Conservation (phyloP, 1,284 basidiomycete species). For the Rhodotorula sp. region DNA sequence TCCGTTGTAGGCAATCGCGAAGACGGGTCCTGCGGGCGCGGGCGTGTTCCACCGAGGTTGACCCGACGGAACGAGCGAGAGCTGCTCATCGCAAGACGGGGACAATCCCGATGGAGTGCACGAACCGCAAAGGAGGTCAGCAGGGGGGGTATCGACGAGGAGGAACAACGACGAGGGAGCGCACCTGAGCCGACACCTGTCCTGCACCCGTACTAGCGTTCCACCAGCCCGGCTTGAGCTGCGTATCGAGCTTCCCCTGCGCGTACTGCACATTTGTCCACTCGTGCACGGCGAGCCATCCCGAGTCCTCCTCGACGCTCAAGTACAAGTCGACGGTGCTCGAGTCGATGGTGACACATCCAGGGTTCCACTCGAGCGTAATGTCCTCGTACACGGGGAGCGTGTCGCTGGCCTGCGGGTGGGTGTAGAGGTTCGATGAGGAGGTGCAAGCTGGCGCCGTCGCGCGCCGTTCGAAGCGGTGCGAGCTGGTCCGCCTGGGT, state of each 20-base stretch:
- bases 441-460: slow-evolving; percentile 11
- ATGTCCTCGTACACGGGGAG: slow-evolving; percentile 31
- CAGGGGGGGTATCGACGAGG: no score
- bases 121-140: background rate
- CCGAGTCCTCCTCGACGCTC: slow-evolving; percentile 17
- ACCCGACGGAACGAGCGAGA: slow-evolving; percentile 28
- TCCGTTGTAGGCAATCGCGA: slow-evolving; percentile 38
- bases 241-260: slow-evolving; percentile 18
- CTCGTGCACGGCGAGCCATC: slow-evolving; percentile 23
- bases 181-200: slow-evolving; percentile 30
- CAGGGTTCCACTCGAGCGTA: slow-evolving; percentile 26
- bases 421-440: slow-evolving; percentile 22
- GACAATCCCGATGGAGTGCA: background rate
- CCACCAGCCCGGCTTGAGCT: slow-evolving; percentile 39
- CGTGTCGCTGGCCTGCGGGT: slow-evolving; percentile 10
- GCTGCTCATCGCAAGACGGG: background rate
- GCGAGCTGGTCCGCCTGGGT: background rate
- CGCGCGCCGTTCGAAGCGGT: background rate
- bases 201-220: slow-evolving; percentile 36
- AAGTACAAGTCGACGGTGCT: slow-evolving; percentile 35
- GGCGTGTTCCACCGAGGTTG: slow-evolving; percentile 38
- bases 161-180: background rate
- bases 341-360: slow-evolving; percentile 12
- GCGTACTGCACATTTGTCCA: slow-evolving; percentile 31
- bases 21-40: slow-evolving; percentile 31